Base-by-base conservation (phyloP, 208 protist genomes). In the Chromosphaera perkinsii region DNA sequence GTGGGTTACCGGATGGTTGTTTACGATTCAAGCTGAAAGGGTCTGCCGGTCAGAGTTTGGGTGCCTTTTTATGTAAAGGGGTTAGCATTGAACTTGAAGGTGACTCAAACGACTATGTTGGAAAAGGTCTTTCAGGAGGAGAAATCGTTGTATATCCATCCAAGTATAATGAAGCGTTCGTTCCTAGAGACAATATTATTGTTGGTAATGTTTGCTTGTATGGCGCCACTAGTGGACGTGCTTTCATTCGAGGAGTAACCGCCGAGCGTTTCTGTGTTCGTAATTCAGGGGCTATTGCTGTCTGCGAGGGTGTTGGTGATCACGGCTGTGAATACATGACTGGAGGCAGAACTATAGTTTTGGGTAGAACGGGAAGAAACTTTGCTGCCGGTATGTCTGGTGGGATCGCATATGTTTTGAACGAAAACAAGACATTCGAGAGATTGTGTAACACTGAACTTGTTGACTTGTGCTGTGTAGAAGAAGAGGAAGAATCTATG, bases 281-380 rank as follows among this genome's bases (percentile, higher is more conserved):
- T 31, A 91, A 91, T 78, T 88, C 81, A 7, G 81, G 79, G 32
- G 84, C 82, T 22, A 57, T 65, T 7, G 85, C 85, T 27, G 84
- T 91, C 0, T 55, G 81, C 54, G 87, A 91, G 72, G 87, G 72
- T 66, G 71, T 79, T 2, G 87, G 87, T 55, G 85, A 89, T 65
- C 87, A 91, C 66, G 78, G 81, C 39, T 90, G 86, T 72, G 87
- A 91, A 70, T 91, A 91, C 78, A 91, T 91, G 87, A 91, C 87
- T 29, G 79, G 81, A 22, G 79, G 79, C 5, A 22, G 51, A 9
- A 63, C 78, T 7, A 47, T 85, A n/a, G 61, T 85, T n/a, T 67
- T 86, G 10, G 76, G 80, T 58, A 51, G 39, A 1, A 73, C 65
- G 3, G 79, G 82, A 4, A 63, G 77, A 32, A 90, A 89, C 66